These are phyloP conservation scores for Erythrobasidium hasegawianum DNA, from an alignment of 1,284 basidiomycete species.

Conservation along the genomic window DNA sequence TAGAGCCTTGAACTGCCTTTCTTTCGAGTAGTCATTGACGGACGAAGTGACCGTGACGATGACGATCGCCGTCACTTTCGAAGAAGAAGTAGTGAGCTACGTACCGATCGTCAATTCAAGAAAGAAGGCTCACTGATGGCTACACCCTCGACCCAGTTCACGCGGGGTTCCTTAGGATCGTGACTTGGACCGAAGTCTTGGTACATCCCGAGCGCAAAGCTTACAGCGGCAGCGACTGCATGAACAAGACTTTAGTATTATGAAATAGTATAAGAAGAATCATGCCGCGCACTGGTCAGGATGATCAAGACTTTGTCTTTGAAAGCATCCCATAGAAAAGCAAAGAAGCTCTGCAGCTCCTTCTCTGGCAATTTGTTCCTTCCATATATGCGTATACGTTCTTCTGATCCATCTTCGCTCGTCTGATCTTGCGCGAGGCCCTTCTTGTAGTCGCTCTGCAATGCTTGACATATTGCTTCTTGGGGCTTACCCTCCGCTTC, in stretches of 20 bases:
- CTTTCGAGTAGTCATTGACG: constrained; percentile 39
- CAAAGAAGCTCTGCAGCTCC: constrained; percentile 26
- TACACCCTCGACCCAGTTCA: constrained; percentile 33
- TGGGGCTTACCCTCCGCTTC: neutral
- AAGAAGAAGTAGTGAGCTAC: no score
- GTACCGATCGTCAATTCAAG: no score
- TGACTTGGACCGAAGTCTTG: constrained; percentile 34
- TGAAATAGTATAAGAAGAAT: no score
- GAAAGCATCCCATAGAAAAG: constrained; percentile 33
- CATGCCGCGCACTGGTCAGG: constrained; percentile 3
- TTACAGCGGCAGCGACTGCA: constrained; percentile 28
- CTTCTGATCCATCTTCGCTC: constrained; percentile 12
- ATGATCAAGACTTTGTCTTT: constrained; percentile 33
- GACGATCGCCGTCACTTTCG: constrained; percentile 34
- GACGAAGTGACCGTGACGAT: constrained; percentile 33
- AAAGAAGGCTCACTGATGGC: constrained; percentile 16
- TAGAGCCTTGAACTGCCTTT: constrained; percentile 38
- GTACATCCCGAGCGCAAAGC: constrained; percentile 31
- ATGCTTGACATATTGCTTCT: constrained; percentile 10
- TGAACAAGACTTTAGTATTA: neutral
- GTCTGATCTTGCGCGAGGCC: constrained; percentile 23
- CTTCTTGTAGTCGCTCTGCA: constrained; percentile 29
- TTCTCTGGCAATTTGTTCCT: constrained; percentile 26
- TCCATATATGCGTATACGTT: constrained; percentile 30
- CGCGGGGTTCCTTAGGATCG: constrained; percentile 23